phyloP scores from a whole-genome alignment of 164 flowering plant species.

The Aristolochia californica region DNA sequence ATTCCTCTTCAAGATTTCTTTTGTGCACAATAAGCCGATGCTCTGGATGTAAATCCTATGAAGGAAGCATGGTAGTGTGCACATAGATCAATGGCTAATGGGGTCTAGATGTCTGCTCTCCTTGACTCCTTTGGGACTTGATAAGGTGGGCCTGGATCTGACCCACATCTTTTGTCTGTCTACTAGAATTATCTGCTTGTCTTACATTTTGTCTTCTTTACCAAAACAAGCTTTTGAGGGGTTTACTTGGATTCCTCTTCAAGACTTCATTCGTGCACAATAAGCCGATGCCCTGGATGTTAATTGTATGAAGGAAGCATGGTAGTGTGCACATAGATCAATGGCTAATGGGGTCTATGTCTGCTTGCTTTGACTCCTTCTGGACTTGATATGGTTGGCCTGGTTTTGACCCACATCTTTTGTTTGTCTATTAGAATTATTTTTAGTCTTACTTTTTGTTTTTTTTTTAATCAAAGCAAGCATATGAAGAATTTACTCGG shows the following conservation, averaged over 20 bases:
- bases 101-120: slow-evolving; percentile 45
- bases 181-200: too few relatives aligned
- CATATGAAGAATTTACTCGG: slow-evolving; percentile 68
- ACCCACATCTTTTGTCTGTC: too few relatives aligned
- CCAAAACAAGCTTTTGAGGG: too few relatives aligned
- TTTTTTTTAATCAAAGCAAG: slow-evolving; percentile 9
- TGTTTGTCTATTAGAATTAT: not conserved
- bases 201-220: too few relatives aligned
- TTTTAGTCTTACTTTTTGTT: not conserved
- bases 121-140: slow-evolving; percentile 19
- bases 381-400: slow-evolving; percentile 33
- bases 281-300: slow-evolving; percentile 63
- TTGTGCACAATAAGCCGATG: slow-evolving; percentile 61
- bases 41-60: slow-evolving; percentile 33
- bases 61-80: slow-evolving; percentile 49
- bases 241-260: too few relatives aligned
- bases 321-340: slow-evolving; percentile 40
- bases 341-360: slow-evolving; percentile 26
- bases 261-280: slow-evolving; percentile 39
- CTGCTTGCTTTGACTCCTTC: slow-evolving; percentile 33
- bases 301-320: slow-evolving; percentile 34
- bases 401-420: slow-evolving; percentile 35
- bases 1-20: too few relatives aligned
- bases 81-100: slow-evolving; percentile 22
- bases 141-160: slow-evolving; percentile 45